Percentiles rank a stretch among this genome's conserved stretches.
Evolutionary conservation across 495 filamentous ascomycete species (phyloP).

Genomic region (Talaromyces trachyspermus): DNA sequence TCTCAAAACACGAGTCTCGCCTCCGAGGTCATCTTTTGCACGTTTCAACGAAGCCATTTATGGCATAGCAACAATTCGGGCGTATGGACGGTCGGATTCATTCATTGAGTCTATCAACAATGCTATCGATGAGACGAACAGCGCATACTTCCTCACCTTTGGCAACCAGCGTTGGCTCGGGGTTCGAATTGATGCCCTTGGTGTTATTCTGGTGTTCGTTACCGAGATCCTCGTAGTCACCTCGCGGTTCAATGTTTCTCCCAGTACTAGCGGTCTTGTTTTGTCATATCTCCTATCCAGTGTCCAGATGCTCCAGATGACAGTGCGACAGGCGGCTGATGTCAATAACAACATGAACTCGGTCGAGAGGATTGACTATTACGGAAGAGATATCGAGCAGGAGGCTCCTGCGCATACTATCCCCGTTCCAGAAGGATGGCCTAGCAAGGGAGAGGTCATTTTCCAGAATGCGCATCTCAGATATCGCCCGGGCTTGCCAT

Average conservation of each 20-base stretch:
- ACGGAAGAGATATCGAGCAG: constrained; percentile 18
- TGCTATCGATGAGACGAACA: constrained; percentile 48
- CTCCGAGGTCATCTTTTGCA: constrained; percentile 61
- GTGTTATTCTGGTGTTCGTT: constrained; percentile 38
- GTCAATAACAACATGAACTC: constrained; percentile 65
- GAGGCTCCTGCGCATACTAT: constrained; percentile 8
- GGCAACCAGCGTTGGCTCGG: constrained; percentile 61
- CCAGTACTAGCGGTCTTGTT: constrained; percentile 37
- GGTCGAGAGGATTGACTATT: constrained; percentile 61
- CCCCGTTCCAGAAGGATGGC: constrained; percentile 15
- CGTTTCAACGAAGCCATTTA: constrained; percentile 55
- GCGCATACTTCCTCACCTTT: constrained; percentile 51
- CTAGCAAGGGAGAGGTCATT: constrained; percentile 13
- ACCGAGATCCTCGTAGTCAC: constrained; percentile 20
- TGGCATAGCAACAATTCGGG: constrained; percentile 59
- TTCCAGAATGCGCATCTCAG: constrained; percentile 15
- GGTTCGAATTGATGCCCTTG: constrained; percentile 48
- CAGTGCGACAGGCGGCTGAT: constrained; percentile 54
- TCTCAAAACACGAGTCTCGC: constrained; percentile 58
- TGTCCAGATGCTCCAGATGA: constrained; percentile 43
- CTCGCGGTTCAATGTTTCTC: constrained; percentile 11
- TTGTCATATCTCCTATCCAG: constrained; percentile 22
- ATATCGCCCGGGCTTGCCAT: constrained; percentile 15
- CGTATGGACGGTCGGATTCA: constrained; percentile 48
- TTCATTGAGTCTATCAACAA: constrained; percentile 53